Percentiles rank a stretch among this genome's conserved stretches.
These are phyloP conservation scores for Peronospora belbahrii DNA, from an alignment of 352 stramenopile genomes.

Conservation along the genomic window DNA sequence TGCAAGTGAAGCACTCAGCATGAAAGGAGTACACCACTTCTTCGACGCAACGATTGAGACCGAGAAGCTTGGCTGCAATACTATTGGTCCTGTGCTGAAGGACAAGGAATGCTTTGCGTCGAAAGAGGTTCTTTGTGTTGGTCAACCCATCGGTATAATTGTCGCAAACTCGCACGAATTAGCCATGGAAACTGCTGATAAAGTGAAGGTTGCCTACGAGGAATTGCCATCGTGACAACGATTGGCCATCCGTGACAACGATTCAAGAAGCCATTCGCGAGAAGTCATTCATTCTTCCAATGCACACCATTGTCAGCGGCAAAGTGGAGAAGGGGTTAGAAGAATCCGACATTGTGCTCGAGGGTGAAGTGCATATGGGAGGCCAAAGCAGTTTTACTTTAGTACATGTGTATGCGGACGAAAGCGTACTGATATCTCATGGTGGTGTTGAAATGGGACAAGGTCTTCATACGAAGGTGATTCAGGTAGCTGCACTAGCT, in stretches of 20 bases:
- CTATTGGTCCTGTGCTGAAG: constrained; percentile 70
- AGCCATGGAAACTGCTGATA: constrained; percentile 65
- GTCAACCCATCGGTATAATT: constrained; percentile 76
- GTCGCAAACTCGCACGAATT: constrained; percentile 77
- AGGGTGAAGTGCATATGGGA: constrained; percentile 85
- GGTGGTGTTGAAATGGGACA: constrained; percentile 98
- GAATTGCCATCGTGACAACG: constrained; percentile 85
- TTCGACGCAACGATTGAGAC: constrained; percentile 70
- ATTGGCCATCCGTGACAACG: too few relatives aligned
- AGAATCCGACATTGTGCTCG: constrained; percentile 64
- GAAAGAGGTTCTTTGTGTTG: constrained; percentile 58
- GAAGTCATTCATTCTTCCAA: constrained; percentile 83
- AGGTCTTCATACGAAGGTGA: constrained; percentile 94
- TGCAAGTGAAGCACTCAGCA: constrained; percentile 59
- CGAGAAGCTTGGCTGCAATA: constrained; percentile 58
- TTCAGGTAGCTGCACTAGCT: constrained; percentile 81
- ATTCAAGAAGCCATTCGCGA: too few relatives aligned
- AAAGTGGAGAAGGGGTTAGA: constrained; percentile 68
- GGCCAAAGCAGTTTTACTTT: constrained; percentile 96
- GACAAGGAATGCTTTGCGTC: constrained; percentile 87
- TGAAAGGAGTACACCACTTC: constrained; percentile 86
- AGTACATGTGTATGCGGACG: constrained; percentile 94
- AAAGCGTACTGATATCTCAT: constrained; percentile 92
- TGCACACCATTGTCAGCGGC: constrained; percentile 80
- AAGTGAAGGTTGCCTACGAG: constrained; percentile 87